phyloP scores from a whole-genome alignment of 2,329 filamentous ascomycete genomes.

The Monilinia fructigena region DNA sequence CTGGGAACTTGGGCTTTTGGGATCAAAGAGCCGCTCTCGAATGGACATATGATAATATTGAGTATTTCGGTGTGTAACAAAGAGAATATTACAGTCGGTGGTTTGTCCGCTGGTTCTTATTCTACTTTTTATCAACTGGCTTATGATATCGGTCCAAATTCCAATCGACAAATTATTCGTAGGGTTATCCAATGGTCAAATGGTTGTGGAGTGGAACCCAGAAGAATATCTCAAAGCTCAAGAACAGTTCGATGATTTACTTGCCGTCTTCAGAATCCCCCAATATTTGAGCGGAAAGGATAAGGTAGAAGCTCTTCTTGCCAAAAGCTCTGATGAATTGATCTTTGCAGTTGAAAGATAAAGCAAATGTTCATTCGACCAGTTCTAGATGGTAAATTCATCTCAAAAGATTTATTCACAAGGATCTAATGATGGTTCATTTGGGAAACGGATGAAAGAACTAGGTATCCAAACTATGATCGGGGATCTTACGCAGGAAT shows the following conservation, averaged over 20 bases:
- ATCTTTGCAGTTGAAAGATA: conserved; percentile 24
- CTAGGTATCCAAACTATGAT: conserved; percentile 28
- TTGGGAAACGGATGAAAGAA: conserved; percentile 25
- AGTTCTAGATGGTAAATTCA: conserved; percentile 27
- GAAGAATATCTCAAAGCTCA: conserved; percentile 36
- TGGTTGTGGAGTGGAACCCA: conserved; percentile 47
- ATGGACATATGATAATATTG: conserved; percentile 62
- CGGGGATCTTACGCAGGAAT: conserved; percentile 30
- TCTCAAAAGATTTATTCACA: conserved; percentile 25
- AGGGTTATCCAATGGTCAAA: conserved; percentile 41
- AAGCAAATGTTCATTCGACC: conserved; percentile 29
- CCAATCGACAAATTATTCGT: conserved; percentile 26
- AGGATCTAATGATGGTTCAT: conserved; percentile 24
- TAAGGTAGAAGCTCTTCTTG: conserved; percentile 22
- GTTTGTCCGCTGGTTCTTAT: conserved; percentile 45
- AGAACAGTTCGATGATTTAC: conserved; percentile 27
- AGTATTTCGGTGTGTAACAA: conserved; percentile 63
- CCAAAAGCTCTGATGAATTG: conserved; percentile 23
- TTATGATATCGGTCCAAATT: conserved; percentile 26
- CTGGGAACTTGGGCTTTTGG: conserved; percentile 49
- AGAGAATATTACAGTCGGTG: conserved; percentile 46
- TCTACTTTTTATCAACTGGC: conserved; percentile 36
- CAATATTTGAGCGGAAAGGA: conserved; percentile 2
- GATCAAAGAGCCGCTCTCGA: conserved; percentile 59
- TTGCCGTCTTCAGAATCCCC: conserved; percentile 24